Base-by-base conservation (phyloP, 2,329 filamentous ascomycete species). In the Arthrobotrys sphaeroides region DNA sequence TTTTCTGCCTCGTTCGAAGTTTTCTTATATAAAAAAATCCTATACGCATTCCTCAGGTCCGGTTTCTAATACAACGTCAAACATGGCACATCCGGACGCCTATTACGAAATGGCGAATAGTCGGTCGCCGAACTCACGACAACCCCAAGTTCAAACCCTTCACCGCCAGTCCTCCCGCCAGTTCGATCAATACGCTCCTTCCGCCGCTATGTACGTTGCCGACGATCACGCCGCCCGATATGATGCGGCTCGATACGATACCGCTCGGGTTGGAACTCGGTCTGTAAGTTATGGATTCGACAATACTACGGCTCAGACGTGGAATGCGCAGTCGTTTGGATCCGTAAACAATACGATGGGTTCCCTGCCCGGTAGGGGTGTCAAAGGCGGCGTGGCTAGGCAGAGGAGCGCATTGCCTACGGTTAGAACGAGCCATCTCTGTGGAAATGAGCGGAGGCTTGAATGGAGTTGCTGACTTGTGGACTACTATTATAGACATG, bases 271-370 rank as follows among this genome's bases (percentile, higher is more conserved):
- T 83, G 91, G 85, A 83, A 89, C 85, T 82, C 85, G 85, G 79
- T 87, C 85, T 80, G 90, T 92, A 77, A 87, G 86, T 70, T 86
- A 88, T 79, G 87, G 84, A 72, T 91, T 94, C 79, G 92, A 93
- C 80, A 88, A 89, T 81, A 84, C 85, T 72, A 83, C 84, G n/a
- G 86, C 87, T n/a, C 90, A 93, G 81, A 89, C 90, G 18, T 97
- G 93, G 93, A 92, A 90, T 82, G 90, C 92, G 61, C 88, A 87
- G 80, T 90, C 88, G 51, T 91, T 93, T 78, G 88, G 89, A 65
- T 89, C 86, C 78, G 87, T 87, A 79, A 87, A 86, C 80, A 84
- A 88, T 77, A 55, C 51, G 10, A 86, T 94, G 79, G 90, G 89
- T 70, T 88, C 89, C 68, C 85, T 87, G 79, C 83, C 87, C 81